Percentiles rank a stretch among this genome's conserved stretches.
Evolutionary conservation across 495 filamentous ascomycete genomes (phyloP).

Genomic region (Hyaloscypha finlandica): DNA sequence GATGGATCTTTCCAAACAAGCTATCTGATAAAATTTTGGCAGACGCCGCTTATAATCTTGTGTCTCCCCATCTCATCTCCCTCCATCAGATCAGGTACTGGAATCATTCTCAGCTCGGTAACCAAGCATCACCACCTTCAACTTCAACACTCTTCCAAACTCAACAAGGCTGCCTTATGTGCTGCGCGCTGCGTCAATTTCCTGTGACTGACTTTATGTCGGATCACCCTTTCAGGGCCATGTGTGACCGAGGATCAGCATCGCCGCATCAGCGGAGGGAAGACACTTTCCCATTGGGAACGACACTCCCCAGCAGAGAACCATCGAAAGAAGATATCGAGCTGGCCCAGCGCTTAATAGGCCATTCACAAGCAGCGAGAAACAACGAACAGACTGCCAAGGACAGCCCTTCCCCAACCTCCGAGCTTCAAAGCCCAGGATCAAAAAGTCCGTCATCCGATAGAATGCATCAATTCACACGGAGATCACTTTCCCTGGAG

Average conservation of each 20-base stretch:
- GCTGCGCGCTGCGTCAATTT: constrained; percentile 22
- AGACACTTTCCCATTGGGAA: constrained; percentile 20
- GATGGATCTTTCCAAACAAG: not conserved
- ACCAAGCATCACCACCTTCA: not conserved
- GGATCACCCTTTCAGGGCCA: constrained; percentile 26
- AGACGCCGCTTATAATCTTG: not conserved
- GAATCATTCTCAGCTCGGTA: not conserved
- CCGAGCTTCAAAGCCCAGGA: constrained; percentile 16
- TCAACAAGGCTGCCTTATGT: constrained; percentile 24
- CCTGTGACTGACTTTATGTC: constrained; percentile 32
- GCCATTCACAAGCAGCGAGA: constrained; percentile 20
- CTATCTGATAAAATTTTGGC: constrained; percentile 12
- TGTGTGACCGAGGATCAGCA: constrained; percentile 26
- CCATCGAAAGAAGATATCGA: constrained; percentile 30
- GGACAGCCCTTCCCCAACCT: constrained; percentile 19
- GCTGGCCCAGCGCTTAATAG: constrained; percentile 24
- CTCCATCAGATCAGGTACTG: constrained; percentile 6
- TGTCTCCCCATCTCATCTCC: constrained; percentile 5
- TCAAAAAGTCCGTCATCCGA: constrained; percentile 22
- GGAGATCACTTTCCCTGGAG: constrained; percentile 20
- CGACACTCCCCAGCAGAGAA: constrained; percentile 26
- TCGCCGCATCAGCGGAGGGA: constrained; percentile 25
- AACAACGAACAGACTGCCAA: not conserved
- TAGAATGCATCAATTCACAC: constrained; percentile 13
- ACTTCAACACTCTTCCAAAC: not conserved